Base-by-base conservation (phyloP, 768 basidiomycete species). In the Collybia sordida region DNA sequence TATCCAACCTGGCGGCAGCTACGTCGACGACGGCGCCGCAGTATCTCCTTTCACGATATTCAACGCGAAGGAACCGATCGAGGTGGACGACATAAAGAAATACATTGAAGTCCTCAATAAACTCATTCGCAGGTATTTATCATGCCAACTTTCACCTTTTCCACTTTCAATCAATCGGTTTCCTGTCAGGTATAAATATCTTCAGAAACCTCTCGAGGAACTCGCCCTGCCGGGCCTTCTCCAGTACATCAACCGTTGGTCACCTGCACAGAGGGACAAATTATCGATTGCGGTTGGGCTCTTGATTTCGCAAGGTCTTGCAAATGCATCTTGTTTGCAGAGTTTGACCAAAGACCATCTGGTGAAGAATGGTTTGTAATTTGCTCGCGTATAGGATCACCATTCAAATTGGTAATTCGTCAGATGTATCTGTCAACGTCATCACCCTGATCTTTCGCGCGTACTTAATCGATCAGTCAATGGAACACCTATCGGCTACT, bases 21-120 rank as follows among this genome's bases (percentile, higher is more conserved):
- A 90, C 72, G 61, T 98, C 70, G 93, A 97, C 50, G 91, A 93
- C 53, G 85, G 84, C 42, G 86, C 88, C 18, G 88, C 91, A 23
- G 76, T 83, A 12, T 93, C 88, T 31, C 91, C 94, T 34, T 95
- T 98, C 75, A 88, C 92, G 49, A 76, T 95, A 65, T 83, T 90
- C 74, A 85, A 86, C 57, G 87, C 87, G 59, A 82, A 85, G 62
- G 82, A 86, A 62, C 86, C 91, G 53, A 83, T 79, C 58, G 81
- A 90, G 67, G 74, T 86, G 64, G 87, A 86, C 46, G 91, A 96
- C 73, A 74, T 98, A 70, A 95, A 89, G 80, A 89, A 88, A 65
- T 93, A 97, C 61, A 79, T 95, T 49, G 95, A 96, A 53, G 95
- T 97, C 28, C 78, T 98, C 60, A 93, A 93, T 71, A 95, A 93